These are phyloP conservation scores for Nematodospora anomalae DNA, from an alignment of 1,139 yeast species.

Conservation along the genomic window DNA sequence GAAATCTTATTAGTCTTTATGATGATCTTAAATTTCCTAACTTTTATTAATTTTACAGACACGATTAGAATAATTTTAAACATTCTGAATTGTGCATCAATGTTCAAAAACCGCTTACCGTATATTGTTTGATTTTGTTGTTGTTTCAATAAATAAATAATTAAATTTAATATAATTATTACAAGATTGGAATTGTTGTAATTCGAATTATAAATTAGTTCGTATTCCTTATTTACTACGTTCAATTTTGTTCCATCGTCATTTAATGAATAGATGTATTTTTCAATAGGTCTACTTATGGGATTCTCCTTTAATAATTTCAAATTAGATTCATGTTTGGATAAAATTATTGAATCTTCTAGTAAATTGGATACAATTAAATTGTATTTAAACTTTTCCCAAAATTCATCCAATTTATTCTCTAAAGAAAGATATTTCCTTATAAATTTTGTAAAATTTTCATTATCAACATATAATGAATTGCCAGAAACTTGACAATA, in stretches of 20 bases:
- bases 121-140: constrained; percentile 5
- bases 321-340: constrained; percentile 43
- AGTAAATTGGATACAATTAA: constrained; percentile 41
- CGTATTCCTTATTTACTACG: constrained; percentile 19
- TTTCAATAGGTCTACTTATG: not conserved
- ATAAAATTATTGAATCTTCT: constrained; percentile 44
- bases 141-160: constrained; percentile 28
- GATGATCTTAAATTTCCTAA: constrained; percentile 23
- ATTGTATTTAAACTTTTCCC: constrained; percentile 47
- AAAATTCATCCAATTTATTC: constrained; percentile 23
- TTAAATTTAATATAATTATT: constrained; percentile 21
- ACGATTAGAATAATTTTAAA: constrained; percentile 36
- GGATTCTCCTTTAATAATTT: not conserved
- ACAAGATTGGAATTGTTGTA: constrained; percentile 17
- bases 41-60: constrained; percentile 32
- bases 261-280: constrained; percentile 9
- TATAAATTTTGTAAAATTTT: constrained; percentile 28
- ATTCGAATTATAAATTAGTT: constrained; percentile 9
- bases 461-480: constrained; percentile 19
- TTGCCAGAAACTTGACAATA: constrained; percentile 11
- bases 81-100: constrained; percentile 12
- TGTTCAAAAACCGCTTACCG: constrained; percentile 1
- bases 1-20: constrained; percentile 28
- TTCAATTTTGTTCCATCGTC: constrained; percentile 20
- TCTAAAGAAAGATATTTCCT: constrained; percentile 28